phyloP scores from a whole-genome alignment of 371 early-diverging fungal species.

The Mortierella sp. region DNA sequence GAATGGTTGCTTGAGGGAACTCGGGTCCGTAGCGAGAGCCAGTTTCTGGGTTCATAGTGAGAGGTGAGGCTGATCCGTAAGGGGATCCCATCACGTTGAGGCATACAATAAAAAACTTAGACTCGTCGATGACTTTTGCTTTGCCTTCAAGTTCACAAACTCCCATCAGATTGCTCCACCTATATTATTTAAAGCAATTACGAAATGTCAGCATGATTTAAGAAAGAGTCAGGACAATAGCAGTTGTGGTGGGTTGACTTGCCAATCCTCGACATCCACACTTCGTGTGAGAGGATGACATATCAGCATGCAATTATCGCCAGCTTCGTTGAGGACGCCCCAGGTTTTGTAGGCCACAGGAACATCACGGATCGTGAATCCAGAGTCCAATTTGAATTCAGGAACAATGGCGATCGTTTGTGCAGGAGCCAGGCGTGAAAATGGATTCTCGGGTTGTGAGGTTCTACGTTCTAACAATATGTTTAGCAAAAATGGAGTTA shows the following conservation, averaged over 20 bases:
- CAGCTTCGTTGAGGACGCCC: constrained; percentile 84
- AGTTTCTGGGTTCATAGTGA: constrained; percentile 87
- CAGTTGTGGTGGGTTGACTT: constrained; percentile 23
- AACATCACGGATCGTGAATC: constrained; percentile 73
- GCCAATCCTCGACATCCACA: constrained; percentile 96
- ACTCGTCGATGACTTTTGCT: constrained; percentile 89
- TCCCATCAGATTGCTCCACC: constrained; percentile 75
- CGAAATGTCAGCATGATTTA: background rate
- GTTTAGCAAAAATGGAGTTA: too few relatives aligned
- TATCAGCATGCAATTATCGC: constrained; percentile 91
- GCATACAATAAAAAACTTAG: constrained; percentile 92
- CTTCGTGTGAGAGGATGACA: constrained; percentile 98
- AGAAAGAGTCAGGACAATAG: background rate
- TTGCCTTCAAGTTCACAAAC: constrained; percentile 87
- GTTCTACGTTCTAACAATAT: constrained; percentile 20
- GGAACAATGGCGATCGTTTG: constrained; percentile 80
- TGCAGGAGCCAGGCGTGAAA: constrained; percentile 69
- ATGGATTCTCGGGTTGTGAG: constrained; percentile 64
- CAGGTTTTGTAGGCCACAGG: constrained; percentile 97
- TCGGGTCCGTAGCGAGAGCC: constrained; percentile 86
- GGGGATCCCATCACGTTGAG: constrained; percentile 95
- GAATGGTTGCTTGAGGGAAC: constrained; percentile 87
- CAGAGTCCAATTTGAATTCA: constrained; percentile 83
- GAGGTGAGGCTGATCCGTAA: constrained; percentile 94
- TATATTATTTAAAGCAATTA: constrained; percentile 18